Conservation (phyloP, 257 asterid genomes). For the Solanum virginianum region DNA sequence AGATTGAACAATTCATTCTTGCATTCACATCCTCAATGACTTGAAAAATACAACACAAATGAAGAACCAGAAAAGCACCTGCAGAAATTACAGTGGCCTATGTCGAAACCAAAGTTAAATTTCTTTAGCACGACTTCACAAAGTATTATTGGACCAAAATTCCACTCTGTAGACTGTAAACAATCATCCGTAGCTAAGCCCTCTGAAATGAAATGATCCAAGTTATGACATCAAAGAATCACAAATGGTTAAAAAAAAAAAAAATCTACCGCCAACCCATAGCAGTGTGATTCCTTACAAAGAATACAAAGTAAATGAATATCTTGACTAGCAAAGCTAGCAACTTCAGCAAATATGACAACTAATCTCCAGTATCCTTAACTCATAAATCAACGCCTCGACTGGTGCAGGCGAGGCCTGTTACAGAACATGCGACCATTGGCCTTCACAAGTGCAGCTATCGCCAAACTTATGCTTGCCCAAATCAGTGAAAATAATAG, state of each 20-base stretch:
- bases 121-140: not conserved
- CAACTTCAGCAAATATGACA: not conserved
- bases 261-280: not conserved
- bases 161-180: not conserved
- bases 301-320: not conserved
- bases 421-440: conserved; percentile 78
- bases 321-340: not conserved
- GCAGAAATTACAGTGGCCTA: not conserved
- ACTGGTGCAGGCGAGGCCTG: conserved; percentile 79
- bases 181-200: not conserved
- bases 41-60: not conserved
- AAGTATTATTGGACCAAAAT: not conserved
- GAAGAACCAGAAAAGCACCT: not conserved
- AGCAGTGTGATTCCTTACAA: not conserved
- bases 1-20: not conserved
- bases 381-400: conserved; percentile 34
- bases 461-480: conserved; percentile 60
- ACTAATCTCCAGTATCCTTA: not conserved
- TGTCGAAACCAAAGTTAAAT: not conserved
- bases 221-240: not conserved
- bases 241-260: not conserved
- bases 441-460: conserved; percentile 57
- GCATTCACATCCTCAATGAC: not conserved
- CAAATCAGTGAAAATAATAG: conserved; percentile 56
- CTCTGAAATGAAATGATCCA: not conserved